Base-by-base conservation (phyloP, 2,329 filamentous ascomycete species). In the Epicoccum sorghinum region DNA sequence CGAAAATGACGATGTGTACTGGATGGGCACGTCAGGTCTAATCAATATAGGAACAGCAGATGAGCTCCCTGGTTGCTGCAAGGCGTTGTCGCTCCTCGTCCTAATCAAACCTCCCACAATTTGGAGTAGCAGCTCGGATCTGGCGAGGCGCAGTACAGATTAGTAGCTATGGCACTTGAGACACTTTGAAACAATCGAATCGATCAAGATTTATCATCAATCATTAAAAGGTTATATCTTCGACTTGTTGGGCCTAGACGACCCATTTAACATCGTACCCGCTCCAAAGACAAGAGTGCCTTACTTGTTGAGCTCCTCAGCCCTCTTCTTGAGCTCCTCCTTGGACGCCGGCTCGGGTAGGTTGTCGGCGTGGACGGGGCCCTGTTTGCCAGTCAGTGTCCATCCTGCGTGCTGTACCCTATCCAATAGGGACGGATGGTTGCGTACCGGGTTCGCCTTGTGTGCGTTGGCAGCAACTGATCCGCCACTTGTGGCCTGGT, bases 221-320 rank as follows among this genome's bases (percentile, higher is more conserved):
- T 36, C 14, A 4, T 36, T 12, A 4, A 44, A 25, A 12, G 27
- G 36, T 42, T 50, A 55, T 30, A 50, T 55, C 41, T 38, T 50
- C 18, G 37, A 42, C 13, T 39, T 38, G 30, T 30, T 27, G 7
- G 36, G 46, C 41, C 46, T 55, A 27, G 14, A 27, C 12, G 29
- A 32, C 36, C 36, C 45, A 4, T 32, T 55, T 14, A 45, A 41
- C 35, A 25, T 40, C 18, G n/a, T 13, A 7, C 10, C 35, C n/a
- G 30, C 24, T 13, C 25, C 13, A 27, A 8, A 18, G 10, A 10
- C 22, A 32, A 39, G 30, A 49, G n/a, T 37, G 27, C 35, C 48
- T 53, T 78, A 76, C 64, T 80, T 79, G 70, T 81, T 81, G 62
- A 81, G 55, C 71, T 81, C 79, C 59, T 78, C 78, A n/a, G 76